Percentiles rank a stretch among this genome's conserved stretches.
Conservation (phyloP, 768 basidiomycete species). For the Trametes gibbosa region DNA sequence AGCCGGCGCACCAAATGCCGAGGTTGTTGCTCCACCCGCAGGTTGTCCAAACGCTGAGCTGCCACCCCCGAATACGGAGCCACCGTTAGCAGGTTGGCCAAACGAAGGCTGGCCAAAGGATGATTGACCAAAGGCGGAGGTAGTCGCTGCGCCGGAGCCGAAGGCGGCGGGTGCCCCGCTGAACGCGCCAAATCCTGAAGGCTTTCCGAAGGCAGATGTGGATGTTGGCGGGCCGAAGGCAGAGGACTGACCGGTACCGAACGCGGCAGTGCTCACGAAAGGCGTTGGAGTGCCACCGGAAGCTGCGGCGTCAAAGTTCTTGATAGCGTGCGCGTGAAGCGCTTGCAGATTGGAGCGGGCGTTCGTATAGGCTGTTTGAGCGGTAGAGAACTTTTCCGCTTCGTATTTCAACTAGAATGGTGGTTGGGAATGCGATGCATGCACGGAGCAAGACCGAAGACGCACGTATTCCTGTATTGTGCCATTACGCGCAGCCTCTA, state of each 20-base stretch:
- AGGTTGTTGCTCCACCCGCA: conserved; percentile 29
- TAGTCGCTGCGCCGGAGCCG: conserved; percentile 9
- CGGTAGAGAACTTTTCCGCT: conserved; percentile 48
- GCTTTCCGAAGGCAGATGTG: conserved; percentile 39
- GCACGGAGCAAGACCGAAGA: conserved; percentile 8
- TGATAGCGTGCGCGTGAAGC: conserved; percentile 50
- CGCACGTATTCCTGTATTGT: conserved; percentile 68
- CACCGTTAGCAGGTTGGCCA: conserved; percentile 11
- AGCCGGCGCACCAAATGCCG: conserved; percentile 34
- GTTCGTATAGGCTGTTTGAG: conserved; percentile 39
- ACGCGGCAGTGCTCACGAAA: conserved; percentile 3
- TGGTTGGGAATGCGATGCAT: background rate
- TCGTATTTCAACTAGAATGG: conserved; percentile 56
- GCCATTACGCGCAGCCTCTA: conserved; percentile 50
- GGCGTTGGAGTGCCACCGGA: conserved; percentile 15
- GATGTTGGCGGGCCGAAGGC: conserved; percentile 30
- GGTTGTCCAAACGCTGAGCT: conserved; percentile 24
- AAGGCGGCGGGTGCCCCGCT: conserved; percentile 15
- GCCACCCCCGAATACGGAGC: conserved; percentile 17
- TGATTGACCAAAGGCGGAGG: conserved; percentile 26
- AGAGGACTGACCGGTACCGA: conserved; percentile 17
- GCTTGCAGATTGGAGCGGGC: conserved; percentile 44
- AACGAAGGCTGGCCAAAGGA: conserved; percentile 9
- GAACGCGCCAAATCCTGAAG: conserved; percentile 14
- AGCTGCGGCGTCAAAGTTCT: conserved; percentile 29